Conservation (phyloP, 1,139 yeast species). For the Nadsonia starkeyi-henricii region DNA sequence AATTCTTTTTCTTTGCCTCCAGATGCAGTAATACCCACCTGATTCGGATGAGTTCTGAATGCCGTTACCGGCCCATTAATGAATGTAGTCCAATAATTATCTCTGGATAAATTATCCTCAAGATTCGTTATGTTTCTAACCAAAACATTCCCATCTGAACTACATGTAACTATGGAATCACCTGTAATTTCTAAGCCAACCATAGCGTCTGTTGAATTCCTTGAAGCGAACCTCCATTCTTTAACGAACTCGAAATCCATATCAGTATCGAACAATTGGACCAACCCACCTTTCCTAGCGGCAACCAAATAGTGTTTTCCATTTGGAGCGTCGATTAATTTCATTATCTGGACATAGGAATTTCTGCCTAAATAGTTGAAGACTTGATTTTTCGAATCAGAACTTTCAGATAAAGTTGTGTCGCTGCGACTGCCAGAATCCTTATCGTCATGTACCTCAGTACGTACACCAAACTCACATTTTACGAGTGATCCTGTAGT, state of each 20-base stretch:
- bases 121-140: conserved; percentile 32
- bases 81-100: conserved; percentile 9
- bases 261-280: conserved; percentile 19
- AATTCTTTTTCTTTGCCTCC: conserved; percentile 35
- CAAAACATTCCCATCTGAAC: conserved; percentile 31
- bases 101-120: conserved; percentile 3
- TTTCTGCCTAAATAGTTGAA: too few relatives aligned
- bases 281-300: conserved; percentile 22
- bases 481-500: too few relatives aligned
- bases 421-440: too few relatives aligned
- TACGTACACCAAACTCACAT: too few relatives aligned
- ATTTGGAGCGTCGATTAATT: conserved; percentile 9
- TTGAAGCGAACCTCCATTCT: conserved; percentile 25
- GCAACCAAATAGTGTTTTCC: conserved; percentile 17
- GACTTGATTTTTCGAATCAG: too few relatives aligned
- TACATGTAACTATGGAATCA: conserved; percentile 30
- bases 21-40: conserved; percentile 23
- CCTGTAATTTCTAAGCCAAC: conserved; percentile 22
- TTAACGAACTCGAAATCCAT: conserved; percentile 17
- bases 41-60: conserved; percentile 23
- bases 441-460: too few relatives aligned
- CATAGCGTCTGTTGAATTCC: conserved; percentile 19
- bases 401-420: too few relatives aligned
- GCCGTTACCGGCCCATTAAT: conserved; percentile 29
- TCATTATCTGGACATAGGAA: conserved; percentile 20